Conservation (phyloP, 2,329 filamentous ascomycete genomes). For the Botryotinia convoluta region DNA sequence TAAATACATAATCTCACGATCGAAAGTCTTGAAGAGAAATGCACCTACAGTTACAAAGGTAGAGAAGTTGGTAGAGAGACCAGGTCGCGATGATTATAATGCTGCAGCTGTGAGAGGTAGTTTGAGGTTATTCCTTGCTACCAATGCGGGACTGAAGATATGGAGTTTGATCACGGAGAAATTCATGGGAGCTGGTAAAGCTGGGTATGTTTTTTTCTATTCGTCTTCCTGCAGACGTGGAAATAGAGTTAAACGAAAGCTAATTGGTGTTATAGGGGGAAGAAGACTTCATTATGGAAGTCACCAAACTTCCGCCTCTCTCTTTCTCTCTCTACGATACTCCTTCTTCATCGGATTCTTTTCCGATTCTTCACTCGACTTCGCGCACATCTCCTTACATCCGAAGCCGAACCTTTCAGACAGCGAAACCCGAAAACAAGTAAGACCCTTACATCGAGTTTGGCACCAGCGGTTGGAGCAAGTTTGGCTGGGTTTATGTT, state of each 20-base stretch:
- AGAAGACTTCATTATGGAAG: conserved; percentile 55
- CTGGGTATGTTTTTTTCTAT: conserved; percentile 21
- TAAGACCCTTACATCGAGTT: conserved; percentile 72
- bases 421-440: conserved; percentile 76
- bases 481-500: conserved; percentile 82
- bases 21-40: conserved; percentile 54
- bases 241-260: neutral
- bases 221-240: neutral
- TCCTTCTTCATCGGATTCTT: conserved; percentile 84
- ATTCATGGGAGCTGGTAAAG: conserved; percentile 43
- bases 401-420: conserved; percentile 78
- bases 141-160: conserved; percentile 61
- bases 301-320: conserved; percentile 75
- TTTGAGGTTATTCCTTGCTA: conserved; percentile 65
- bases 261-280: conserved; percentile 35
- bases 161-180: conserved; percentile 53
- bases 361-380: conserved; percentile 86
- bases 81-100: conserved; percentile 61
- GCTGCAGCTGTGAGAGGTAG: conserved; percentile 68
- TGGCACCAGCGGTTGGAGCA: conserved; percentile 87
- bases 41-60: conserved; percentile 56
- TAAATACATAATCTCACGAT: conserved; percentile 75
- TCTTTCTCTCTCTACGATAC: conserved; percentile 76
- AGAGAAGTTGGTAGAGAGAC: conserved; percentile 41
- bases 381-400: conserved; percentile 72